phyloP scores from a whole-genome alignment of 73 alveolate species.

The Tetrahymena thermophila region DNA sequence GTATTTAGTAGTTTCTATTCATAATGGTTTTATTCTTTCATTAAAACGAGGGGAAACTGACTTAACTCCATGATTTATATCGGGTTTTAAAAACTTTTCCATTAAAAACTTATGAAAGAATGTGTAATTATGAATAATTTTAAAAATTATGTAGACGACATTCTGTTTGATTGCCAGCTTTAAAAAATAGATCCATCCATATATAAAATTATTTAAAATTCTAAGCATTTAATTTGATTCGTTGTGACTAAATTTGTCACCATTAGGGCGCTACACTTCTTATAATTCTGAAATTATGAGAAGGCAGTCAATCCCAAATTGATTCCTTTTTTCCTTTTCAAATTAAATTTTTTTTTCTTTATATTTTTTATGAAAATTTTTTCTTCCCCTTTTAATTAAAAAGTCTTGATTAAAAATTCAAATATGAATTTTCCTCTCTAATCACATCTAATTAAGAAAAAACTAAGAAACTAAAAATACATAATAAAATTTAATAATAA shows the following conservation, averaged over 20 bases:
- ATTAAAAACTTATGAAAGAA: neutral
- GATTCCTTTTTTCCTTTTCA: neutral
- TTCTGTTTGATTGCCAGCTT: neutral
- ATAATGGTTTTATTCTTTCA: neutral
- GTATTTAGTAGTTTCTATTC: neutral
- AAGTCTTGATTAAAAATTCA: neutral
- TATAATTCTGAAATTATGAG: neutral
- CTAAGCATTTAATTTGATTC: neutral
- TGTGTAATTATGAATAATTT: neutral
- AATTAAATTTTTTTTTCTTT: neutral
- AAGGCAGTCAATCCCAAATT: conserved; percentile 1
- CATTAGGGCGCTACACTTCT: conserved; percentile 3
- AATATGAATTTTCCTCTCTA: neutral
- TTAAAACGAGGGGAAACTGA: neutral
- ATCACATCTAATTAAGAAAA: neutral
- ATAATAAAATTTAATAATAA: too few species aligned
- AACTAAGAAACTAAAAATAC: too few species aligned
- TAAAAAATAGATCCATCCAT: neutral
- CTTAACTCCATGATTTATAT: neutral
- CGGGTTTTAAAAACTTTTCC: neutral
- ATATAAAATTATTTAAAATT: neutral
- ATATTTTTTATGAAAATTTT: neutral
- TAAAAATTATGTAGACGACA: neutral
- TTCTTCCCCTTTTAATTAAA: neutral
- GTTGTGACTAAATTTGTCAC: neutral